A percentile compares a stretch with the other conserved stretches of the same genome.
Evolutionary conservation across 805 yeast species (phyloP).

Genomic region (Zygoascus tannicola): DNA sequence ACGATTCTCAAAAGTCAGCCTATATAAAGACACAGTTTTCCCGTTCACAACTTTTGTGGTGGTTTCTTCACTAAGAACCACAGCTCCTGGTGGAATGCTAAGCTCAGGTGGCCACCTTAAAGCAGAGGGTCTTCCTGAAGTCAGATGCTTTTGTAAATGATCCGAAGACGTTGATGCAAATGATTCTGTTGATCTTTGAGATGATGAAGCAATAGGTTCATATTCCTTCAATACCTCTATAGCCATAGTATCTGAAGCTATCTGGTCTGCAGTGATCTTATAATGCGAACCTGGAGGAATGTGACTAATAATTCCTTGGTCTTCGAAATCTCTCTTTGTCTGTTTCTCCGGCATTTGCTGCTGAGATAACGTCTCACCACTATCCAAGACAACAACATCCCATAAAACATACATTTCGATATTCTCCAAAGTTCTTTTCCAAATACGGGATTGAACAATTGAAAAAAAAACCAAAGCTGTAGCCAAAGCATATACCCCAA

Average conservation of each 20-base stretch:
- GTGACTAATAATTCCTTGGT: constrained; percentile 10
- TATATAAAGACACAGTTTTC: constrained; percentile 8
- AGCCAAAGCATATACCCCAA: constrained; percentile 22
- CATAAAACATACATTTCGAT: constrained; percentile 22
- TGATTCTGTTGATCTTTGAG: neutral
- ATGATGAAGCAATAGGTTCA: neutral
- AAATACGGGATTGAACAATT: constrained; percentile 22
- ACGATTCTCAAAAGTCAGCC: constrained; percentile 13
- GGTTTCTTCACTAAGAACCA: constrained; percentile 9
- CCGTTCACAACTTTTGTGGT: constrained; percentile 1
- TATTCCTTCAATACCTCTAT: constrained; percentile 7
- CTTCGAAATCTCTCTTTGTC: constrained; percentile 12
- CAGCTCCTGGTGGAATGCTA: constrained; percentile 12
- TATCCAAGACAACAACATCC: constrained; percentile 28
- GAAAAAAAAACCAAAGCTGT: constrained; percentile 25
- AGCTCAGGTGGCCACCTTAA: constrained; percentile 4
- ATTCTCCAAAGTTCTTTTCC: constrained; percentile 17
- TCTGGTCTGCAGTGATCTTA: constrained; percentile 14
- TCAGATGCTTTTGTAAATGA: neutral
- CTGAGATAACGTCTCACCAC: constrained; percentile 21
- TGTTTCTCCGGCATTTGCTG: constrained; percentile 8
- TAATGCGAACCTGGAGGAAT: constrained; percentile 15
- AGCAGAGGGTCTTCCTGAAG: neutral
- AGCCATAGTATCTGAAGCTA: constrained; percentile 12
- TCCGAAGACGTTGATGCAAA: constrained; percentile 1